phyloP scores from a whole-genome alignment of 2,329 filamentous ascomycete genomes.

The Penicillium sp. region DNA sequence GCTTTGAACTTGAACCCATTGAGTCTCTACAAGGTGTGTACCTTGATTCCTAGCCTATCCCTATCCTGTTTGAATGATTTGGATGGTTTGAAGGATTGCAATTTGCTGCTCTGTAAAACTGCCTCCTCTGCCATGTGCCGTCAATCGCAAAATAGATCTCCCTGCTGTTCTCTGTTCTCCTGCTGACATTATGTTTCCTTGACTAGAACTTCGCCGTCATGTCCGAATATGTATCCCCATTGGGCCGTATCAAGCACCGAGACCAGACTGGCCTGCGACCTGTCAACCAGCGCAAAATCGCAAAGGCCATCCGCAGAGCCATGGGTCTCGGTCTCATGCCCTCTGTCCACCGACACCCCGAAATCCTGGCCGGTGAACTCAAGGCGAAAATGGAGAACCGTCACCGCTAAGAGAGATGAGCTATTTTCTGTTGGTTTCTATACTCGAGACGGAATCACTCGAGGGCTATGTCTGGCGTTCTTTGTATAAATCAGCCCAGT shows the following conservation, averaged over 20 bases:
- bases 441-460: neutral
- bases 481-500: slow-evolving; percentile 21
- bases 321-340: slow-evolving; percentile 92
- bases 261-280: slow-evolving; percentile 77
- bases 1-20: slow-evolving; percentile 77
- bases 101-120: too few species aligned
- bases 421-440: neutral
- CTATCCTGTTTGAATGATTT: too few species aligned
- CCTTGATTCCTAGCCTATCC: too few species aligned
- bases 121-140: neutral
- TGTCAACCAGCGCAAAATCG: slow-evolving; percentile 89
- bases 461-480: slow-evolving; percentile 12
- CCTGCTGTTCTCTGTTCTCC: too few species aligned
- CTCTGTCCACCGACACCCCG: slow-evolving; percentile 85
- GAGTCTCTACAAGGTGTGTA: slow-evolving; percentile 79
- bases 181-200: slow-evolving; percentile 10
- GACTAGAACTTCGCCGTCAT: slow-evolving; percentile 87
- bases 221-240: slow-evolving; percentile 81
- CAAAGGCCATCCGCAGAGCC: slow-evolving; percentile 86
- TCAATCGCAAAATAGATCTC: neutral
- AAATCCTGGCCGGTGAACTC: slow-evolving; percentile 62
- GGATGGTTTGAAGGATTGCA: too few species aligned
- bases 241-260: slow-evolving; percentile 83
- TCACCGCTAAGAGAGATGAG: slow-evolving; percentile 15
- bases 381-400: slow-evolving; percentile 32